Percentiles rank a stretch among this genome's conserved stretches.
Conservation (phyloP, 192 early-diverging fungal genomes). For the Linnemannia zychae region DNA sequence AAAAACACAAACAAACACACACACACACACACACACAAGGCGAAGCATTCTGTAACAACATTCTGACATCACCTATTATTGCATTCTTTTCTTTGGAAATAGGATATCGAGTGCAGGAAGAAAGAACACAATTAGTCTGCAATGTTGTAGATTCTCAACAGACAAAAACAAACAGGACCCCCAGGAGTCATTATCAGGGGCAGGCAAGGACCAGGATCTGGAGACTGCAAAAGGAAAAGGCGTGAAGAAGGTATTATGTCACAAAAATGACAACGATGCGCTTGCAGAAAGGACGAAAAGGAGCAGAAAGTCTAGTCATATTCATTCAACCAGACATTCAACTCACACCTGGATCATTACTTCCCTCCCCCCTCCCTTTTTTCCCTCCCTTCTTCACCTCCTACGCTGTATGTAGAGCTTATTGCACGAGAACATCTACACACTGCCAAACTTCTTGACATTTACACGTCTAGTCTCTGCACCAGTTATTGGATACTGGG, state of each 20-base stretch:
- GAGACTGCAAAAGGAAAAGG: constrained; percentile 16
- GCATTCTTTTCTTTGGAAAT: not conserved
- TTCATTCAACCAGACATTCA: not conserved
- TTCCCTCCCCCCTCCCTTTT: no score
- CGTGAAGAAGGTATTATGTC: constrained; percentile 35
- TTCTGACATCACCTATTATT: not conserved
- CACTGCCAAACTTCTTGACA: constrained; percentile 92
- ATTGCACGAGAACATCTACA: constrained; percentile 86
- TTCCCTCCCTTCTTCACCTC: not conserved
- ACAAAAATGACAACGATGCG: no score
- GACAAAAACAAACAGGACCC: constrained; percentile 11
- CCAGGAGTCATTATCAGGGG: not conserved
- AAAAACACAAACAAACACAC: not conserved
- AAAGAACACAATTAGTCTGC: constrained; percentile 18
- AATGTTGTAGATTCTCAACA: constrained; percentile 28
- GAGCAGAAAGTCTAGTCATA: not conserved
- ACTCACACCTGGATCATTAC: not conserved
- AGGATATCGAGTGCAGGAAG: constrained; percentile 24
- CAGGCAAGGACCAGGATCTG: not conserved
- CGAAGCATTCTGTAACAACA: no score
- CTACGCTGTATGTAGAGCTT: not conserved
- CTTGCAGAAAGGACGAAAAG: no score
- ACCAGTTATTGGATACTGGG: constrained; percentile 92
- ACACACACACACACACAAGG: not conserved
- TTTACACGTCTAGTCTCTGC: constrained; percentile 81